A percentile compares a stretch with the other conserved stretches of the same genome.
Conservation (phyloP, 2,329 filamentous ascomycete genomes). For the Albophoma yamanashiensis region DNA sequence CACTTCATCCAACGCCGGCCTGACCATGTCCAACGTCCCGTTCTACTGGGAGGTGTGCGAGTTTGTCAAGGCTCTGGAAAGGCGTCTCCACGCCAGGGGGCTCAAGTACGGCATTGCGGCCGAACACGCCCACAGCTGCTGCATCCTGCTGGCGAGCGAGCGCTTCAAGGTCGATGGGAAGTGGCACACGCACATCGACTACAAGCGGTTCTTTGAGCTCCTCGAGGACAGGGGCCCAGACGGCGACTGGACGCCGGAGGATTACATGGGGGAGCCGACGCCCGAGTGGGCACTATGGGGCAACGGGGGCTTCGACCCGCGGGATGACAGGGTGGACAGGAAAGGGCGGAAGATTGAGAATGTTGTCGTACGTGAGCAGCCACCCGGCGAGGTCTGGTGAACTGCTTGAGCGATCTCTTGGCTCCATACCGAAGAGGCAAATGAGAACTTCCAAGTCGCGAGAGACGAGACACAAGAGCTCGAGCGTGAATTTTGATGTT, state of each 20-base stretch:
- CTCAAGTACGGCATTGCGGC: conserved; percentile 84
- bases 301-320: conserved; percentile 85
- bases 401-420: not conserved
- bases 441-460: not conserved
- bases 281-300: conserved; percentile 95
- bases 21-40: conserved; percentile 96
- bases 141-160: conserved; percentile 73
- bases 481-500: conserved; percentile 13
- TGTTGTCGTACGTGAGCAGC: conserved; percentile 19
- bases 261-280: conserved; percentile 78
- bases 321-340: conserved; percentile 75
- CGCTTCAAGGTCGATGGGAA: conserved; percentile 66
- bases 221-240: conserved; percentile 58
- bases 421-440: not conserved
- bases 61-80: conserved; percentile 69
- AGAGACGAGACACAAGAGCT: not conserved
- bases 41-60: conserved; percentile 85
- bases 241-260: conserved; percentile 70
- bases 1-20: conserved; percentile 69
- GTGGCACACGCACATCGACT: conserved; percentile 91
- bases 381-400: conserved; percentile 9
- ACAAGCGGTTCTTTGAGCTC: conserved; percentile 76
- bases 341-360: conserved; percentile 61
- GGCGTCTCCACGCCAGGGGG: conserved; percentile 56
- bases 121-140: conserved; percentile 93